phyloP scores from a whole-genome alignment of 1,284 basidiomycete genomes.

The Porogramme epimiltina region DNA sequence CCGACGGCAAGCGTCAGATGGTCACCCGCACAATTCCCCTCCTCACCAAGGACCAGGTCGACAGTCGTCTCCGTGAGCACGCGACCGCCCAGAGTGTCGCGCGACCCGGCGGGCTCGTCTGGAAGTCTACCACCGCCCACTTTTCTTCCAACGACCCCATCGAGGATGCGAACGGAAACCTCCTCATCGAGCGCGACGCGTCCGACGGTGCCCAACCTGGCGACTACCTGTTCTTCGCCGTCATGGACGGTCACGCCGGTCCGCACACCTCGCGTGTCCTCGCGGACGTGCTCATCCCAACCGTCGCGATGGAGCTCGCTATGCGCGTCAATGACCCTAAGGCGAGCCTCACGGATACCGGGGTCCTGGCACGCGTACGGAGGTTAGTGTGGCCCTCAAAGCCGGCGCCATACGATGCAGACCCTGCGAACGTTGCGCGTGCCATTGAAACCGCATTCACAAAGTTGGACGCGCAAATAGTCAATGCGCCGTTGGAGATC shows the following conservation, averaged over 20 bases:
- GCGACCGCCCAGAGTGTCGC: conserved; percentile 46
- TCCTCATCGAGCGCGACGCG: conserved; percentile 68
- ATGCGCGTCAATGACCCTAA: conserved; percentile 45
- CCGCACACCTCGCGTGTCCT: conserved; percentile 85
- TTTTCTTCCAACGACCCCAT: conserved; percentile 88
- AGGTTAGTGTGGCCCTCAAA: conserved; percentile 41
- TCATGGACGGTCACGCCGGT: conserved; percentile 94
- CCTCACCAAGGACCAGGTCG: conserved; percentile 56
- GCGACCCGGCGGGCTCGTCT: conserved; percentile 56
- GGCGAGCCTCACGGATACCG: conserved; percentile 28
- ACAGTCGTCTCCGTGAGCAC: conserved; percentile 61
- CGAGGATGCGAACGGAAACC: conserved; percentile 83
- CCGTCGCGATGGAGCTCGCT: conserved; percentile 80
- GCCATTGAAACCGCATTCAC: conserved; percentile 82
- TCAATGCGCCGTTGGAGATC: conserved; percentile 76
- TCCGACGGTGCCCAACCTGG: conserved; percentile 37
- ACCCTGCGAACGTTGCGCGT: conserved; percentile 63
- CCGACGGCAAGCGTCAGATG: conserved; percentile 63
- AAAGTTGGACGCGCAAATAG: conserved; percentile 78
- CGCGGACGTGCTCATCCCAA: conserved; percentile 84
- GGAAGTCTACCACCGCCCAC: conserved; percentile 78
- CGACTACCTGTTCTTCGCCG: conserved; percentile 81
- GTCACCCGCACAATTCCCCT: conserved; percentile 55
- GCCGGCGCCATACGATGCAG: conserved; percentile 44
- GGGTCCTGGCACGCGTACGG: conserved; percentile 39